A percentile compares a stretch with the other conserved stretches of the same genome.
Evolutionary conservation across 805 yeast species (phyloP).

Genomic region (Hyphopichia homilentoma): DNA sequence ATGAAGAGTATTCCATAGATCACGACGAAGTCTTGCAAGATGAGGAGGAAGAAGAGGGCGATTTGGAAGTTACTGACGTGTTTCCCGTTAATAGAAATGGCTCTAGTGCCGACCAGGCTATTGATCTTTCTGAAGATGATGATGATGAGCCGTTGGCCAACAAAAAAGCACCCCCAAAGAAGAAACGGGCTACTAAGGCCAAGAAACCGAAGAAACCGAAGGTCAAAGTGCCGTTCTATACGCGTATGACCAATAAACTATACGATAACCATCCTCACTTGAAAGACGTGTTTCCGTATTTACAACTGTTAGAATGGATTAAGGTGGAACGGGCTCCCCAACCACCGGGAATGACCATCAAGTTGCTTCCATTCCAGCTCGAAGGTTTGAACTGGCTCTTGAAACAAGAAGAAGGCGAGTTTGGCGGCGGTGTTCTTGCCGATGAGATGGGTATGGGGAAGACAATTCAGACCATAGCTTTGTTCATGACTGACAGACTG

Average conservation of each 20-base stretch:
- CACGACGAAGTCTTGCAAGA: no score
- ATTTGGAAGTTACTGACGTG: no score
- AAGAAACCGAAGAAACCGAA: constrained; percentile 38
- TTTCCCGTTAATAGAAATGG: constrained; percentile 21
- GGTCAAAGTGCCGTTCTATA: constrained; percentile 64
- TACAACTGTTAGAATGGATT: constrained; percentile 46
- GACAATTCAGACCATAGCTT: constrained; percentile 91
- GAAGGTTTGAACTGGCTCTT: constrained; percentile 92
- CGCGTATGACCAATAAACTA: constrained; percentile 63
- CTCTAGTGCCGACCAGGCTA: constrained; percentile 19
- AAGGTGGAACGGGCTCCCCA: constrained; percentile 60
- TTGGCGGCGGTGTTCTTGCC: constrained; percentile 88
- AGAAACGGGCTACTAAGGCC: constrained; percentile 8
- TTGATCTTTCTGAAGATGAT: constrained; percentile 24
- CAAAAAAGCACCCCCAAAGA: constrained; percentile 21
- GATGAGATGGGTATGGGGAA: constrained; percentile 99
- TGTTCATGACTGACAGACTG: constrained; percentile 65
- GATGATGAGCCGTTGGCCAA: constrained; percentile 22
- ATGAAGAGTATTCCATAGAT: constrained; percentile 8
- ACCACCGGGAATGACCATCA: constrained; percentile 73
- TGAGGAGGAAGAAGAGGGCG: constrained; percentile 25
- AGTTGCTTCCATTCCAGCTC: constrained; percentile 81
- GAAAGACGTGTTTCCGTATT: constrained; percentile 62
- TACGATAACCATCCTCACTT: constrained; percentile 79
- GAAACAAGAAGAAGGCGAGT: constrained; percentile 74